Base-by-base conservation (phyloP, 768 basidiomycete species). In the Lactifluus pinguis region DNA sequence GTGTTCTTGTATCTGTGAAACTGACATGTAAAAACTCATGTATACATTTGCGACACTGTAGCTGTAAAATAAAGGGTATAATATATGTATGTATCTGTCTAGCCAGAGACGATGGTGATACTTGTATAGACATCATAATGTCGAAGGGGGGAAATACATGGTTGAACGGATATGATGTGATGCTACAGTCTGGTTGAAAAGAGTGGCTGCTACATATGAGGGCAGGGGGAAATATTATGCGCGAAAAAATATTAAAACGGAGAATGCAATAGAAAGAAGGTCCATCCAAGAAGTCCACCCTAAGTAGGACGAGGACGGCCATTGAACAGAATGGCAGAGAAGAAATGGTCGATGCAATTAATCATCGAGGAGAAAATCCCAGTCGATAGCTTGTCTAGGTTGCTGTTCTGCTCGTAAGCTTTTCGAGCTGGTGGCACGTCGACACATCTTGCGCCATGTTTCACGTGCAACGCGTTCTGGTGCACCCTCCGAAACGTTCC, bases 281-380 rank as follows among this genome's bases (percentile, higher is more conserved):
- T 49, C 42, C 44, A 63, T 47, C 41, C 41, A 6, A 17, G 41
- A 42, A 42, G 54, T 49, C 42, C 44, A 62, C 39, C 34, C n/a
- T 34, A 21, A 44, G 39, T 3, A 48, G 21, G 49, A 19, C 21
- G 8, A 25, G 25, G 25, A 25, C 25, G 15, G 44, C 42, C 34
- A 61, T 57, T 1, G 52, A 48, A 48, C 13, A 38, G 38, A 52
- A 47, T 13, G 32, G 39, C 29, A 38, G 9, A 48, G 25, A 29
- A 7, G 8, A 19, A 19, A 13, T 6, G 11, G 25, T 19, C 3
- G 21, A 30, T 17, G 25, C 19, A 17, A 42, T 55, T 73, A 87
- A 68, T 86, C 85, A 61, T 88, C 86, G 51, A 90, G 77, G 59
- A 90, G 74, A 72, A 86, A 89, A 70, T 90, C 88, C 88, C 88